A percentile compares a stretch with the other conserved stretches of the same genome.
Conservation (phyloP, 1,284 basidiomycete species). For the Clitocybe nebularis region DNA sequence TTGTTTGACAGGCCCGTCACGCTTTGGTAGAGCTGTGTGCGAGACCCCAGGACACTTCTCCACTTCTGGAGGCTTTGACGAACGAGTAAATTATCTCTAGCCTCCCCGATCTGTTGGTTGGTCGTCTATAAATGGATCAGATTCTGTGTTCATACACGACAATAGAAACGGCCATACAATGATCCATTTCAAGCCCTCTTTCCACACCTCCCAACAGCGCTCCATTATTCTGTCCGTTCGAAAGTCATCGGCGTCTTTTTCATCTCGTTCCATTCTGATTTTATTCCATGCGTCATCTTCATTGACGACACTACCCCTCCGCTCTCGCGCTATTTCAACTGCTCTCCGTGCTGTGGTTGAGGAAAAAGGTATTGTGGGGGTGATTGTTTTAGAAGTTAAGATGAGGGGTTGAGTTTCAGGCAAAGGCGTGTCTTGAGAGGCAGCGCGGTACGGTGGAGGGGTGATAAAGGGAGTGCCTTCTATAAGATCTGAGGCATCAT, state of each 20-base stretch:
- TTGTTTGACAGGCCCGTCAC: slow-evolving; percentile 39
- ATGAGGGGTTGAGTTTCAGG: slow-evolving; percentile 1
- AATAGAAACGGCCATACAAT: slow-evolving; percentile 42
- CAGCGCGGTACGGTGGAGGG: slow-evolving; percentile 50
- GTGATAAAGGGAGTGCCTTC: slow-evolving; percentile 35
- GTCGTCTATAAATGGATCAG: slow-evolving; percentile 44
- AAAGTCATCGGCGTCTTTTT: slow-evolving; percentile 68
- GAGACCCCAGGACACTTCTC: slow-evolving; percentile 38
- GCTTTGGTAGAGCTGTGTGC: slow-evolving; percentile 33
- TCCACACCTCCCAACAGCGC: slow-evolving; percentile 71
- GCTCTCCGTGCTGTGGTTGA: slow-evolving; percentile 24
- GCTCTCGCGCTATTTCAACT: slow-evolving; percentile 34
- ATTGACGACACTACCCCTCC: slow-evolving; percentile 47
- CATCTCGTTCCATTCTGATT: slow-evolving; percentile 63
- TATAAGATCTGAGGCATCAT: slow-evolving; percentile 15
- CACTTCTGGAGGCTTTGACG: slow-evolving; percentile 55
- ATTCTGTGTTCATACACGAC: slow-evolving; percentile 12
- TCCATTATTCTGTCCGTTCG: slow-evolving; percentile 57
- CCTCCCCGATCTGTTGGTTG: slow-evolving; percentile 54
- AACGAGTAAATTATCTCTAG: slow-evolving; percentile 55
- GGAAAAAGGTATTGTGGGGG: slow-evolving; percentile 14
- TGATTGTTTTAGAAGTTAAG: not conserved
- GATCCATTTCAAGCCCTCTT: slow-evolving; percentile 64
- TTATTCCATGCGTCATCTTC: slow-evolving; percentile 75
- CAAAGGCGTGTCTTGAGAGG: slow-evolving; percentile 25